These are phyloP conservation scores for Colletotrichum lindemuthianum DNA, from an alignment of 2,329 filamentous ascomycete genomes.

Conservation along the genomic window DNA sequence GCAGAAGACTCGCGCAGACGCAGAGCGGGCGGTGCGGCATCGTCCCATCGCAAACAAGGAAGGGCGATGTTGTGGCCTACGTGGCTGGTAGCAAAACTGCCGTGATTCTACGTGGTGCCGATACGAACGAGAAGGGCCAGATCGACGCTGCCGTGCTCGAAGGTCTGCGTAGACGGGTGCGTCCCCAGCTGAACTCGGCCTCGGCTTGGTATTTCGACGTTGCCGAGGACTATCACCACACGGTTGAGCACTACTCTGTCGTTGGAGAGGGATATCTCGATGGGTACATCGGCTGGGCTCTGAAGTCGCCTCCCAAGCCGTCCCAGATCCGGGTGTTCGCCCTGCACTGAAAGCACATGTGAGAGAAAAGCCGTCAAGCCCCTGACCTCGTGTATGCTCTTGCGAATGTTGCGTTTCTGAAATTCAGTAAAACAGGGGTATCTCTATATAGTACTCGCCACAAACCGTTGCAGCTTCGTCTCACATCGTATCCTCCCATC, in stretches of 20 bases:
- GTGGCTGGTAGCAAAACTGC: neutral
- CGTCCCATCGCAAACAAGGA: neutral
- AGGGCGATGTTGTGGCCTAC: constrained; percentile 3
- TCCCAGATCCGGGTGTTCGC: constrained; percentile 8
- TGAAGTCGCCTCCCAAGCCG: neutral
- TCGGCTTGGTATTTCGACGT: neutral
- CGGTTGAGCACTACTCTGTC: constrained; percentile 10
- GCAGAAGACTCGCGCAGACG: neutral
- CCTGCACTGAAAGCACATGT: constrained; percentile 3
- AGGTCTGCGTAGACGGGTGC: neutral
- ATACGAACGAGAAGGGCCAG: neutral
- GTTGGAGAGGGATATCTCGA: constrained; percentile 15
- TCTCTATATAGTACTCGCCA: no score
- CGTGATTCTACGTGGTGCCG: neutral
- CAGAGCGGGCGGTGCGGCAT: neutral
- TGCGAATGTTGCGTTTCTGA: no score
- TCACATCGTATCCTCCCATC: constrained; percentile 38
- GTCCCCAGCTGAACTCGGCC: neutral
- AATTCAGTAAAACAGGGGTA: no score
- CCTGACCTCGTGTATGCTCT: no score
- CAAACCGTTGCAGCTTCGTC: neutral
- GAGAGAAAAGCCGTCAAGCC: no score
- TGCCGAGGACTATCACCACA: neutral
- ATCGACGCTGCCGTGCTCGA: neutral
- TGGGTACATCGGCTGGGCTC: neutral